Percentiles rank a stretch among this genome's conserved stretches.
Evolutionary conservation across 306 rosid genomes (phyloP).

Genomic region (Casuarina equisetifolia): DNA sequence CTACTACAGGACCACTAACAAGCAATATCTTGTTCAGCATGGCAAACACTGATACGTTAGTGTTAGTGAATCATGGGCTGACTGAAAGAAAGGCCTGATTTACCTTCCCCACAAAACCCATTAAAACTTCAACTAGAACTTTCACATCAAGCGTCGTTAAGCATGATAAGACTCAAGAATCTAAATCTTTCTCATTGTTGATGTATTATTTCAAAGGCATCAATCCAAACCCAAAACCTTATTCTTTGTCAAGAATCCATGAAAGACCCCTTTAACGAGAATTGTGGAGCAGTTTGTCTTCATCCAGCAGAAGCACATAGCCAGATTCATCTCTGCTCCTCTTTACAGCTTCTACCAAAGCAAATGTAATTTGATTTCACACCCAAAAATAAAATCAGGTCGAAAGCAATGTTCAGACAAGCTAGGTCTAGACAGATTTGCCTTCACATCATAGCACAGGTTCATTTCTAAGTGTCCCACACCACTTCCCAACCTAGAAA

Average conservation of each 20-base stretch:
- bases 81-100: neutral
- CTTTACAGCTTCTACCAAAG: neutral
- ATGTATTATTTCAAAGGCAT: neutral
- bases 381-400: too few relatives aligned
- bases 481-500: too few relatives aligned
- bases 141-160: neutral
- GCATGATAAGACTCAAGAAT: neutral
- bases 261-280: neutral
- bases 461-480: too few relatives aligned
- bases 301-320: neutral
- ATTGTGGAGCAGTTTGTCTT: neutral
- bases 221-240: neutral
- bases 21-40: neutral
- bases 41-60: neutral
- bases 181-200: neutral
- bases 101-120: neutral
- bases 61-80: neutral
- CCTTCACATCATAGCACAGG: too few relatives aligned
- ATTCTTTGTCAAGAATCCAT: conserved; percentile 3
- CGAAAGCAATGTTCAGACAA: too few relatives aligned
- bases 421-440: too few relatives aligned
- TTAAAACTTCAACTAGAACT: neutral
- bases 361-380: neutral
- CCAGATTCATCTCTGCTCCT: neutral
- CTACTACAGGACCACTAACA: neutral